Evolutionary conservation across 176 grass and related monocot species (phyloP).

Genomic region (Pontederia crassipes): DNA sequence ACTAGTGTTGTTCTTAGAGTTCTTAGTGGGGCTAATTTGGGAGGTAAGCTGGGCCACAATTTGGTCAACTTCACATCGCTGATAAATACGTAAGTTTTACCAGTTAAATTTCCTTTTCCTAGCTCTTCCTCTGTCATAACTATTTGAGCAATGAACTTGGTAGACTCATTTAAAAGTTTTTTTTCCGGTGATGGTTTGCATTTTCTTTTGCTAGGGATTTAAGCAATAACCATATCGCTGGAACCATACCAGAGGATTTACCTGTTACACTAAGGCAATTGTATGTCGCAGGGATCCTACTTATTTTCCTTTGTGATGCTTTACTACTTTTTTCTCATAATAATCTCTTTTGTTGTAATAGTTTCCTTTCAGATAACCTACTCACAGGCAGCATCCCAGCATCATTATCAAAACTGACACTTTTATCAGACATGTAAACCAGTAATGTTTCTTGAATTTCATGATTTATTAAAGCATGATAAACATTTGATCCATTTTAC

Average conservation of each 20-base stretch:
- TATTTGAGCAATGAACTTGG: background rate
- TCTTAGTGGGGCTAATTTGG: constrained; percentile 55
- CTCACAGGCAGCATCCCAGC: constrained; percentile 12
- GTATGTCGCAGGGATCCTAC: constrained; percentile 12
- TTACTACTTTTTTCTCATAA: background rate
- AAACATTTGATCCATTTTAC: background rate
- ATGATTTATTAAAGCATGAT: background rate
- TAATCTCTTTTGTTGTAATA: background rate
- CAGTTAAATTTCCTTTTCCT: background rate
- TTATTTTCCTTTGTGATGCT: background rate
- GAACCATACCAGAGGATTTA: constrained; percentile 67
- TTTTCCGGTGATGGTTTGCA: background rate
- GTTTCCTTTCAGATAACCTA: constrained; percentile 21
- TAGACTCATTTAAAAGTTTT: background rate
- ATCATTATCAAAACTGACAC: constrained; percentile 17
- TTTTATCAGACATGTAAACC: constrained; percentile 24
- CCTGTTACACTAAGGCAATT: constrained; percentile 33
- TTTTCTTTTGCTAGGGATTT: constrained; percentile 47
- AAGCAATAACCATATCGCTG: constrained; percentile 81
- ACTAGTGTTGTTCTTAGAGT: constrained; percentile 23
- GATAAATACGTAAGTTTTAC: constrained; percentile 41
- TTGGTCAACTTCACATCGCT: constrained; percentile 65
- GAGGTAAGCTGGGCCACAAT: constrained; percentile 45
- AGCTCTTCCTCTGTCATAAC: background rate
- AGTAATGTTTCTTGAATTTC: background rate